phyloP scores from a whole-genome alignment of 1,139 yeast species.

The Scheffersomyces segobiensis region DNA sequence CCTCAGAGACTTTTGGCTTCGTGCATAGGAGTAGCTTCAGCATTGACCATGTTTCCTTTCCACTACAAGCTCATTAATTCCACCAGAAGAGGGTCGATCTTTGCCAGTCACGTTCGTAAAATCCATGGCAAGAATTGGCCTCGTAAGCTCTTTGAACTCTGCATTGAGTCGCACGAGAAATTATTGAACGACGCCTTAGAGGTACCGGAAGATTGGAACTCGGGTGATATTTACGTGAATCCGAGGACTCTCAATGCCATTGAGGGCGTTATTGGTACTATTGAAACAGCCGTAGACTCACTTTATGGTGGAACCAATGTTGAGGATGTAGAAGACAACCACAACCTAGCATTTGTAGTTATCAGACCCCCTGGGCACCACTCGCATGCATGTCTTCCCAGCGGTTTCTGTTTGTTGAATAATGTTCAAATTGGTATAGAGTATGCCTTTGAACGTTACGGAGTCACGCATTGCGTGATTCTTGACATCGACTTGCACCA shows the following conservation, averaged over 20 bases:
- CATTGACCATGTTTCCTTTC: slow-evolving; percentile 68
- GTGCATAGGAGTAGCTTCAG: slow-evolving; percentile 77
- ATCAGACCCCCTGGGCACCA: slow-evolving; percentile 91
- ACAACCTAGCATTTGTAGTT: slow-evolving; percentile 65
- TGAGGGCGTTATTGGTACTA: slow-evolving; percentile 78
- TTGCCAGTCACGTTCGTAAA: slow-evolving; percentile 59
- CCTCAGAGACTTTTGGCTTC: slow-evolving; percentile 80
- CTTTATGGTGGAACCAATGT: slow-evolving; percentile 9
- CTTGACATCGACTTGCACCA: slow-evolving; percentile 85
- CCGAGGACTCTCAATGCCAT: slow-evolving; percentile 70
- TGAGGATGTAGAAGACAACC: slow-evolving; percentile 24
- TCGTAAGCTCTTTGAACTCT: slow-evolving; percentile 54
- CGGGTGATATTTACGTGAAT: slow-evolving; percentile 78
- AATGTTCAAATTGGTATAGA: slow-evolving; percentile 83
- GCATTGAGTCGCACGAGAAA: slow-evolving; percentile 59
- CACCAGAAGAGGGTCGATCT: slow-evolving; percentile 46
- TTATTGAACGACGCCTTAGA: slow-evolving; percentile 60
- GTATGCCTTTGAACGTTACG: slow-evolving; percentile 66
- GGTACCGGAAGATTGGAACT: slow-evolving; percentile 81
- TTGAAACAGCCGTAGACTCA: slow-evolving; percentile 69
- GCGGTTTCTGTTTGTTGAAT: slow-evolving; percentile 84
- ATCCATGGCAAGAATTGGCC: slow-evolving; percentile 86
- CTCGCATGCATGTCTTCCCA: slow-evolving; percentile 80
- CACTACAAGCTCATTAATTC: slow-evolving; percentile 56
- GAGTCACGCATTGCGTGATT: slow-evolving; percentile 78